Evolutionary conservation across 495 filamentous ascomycete species (phyloP).

Genomic region (Clavariopsis aquatica): DNA sequence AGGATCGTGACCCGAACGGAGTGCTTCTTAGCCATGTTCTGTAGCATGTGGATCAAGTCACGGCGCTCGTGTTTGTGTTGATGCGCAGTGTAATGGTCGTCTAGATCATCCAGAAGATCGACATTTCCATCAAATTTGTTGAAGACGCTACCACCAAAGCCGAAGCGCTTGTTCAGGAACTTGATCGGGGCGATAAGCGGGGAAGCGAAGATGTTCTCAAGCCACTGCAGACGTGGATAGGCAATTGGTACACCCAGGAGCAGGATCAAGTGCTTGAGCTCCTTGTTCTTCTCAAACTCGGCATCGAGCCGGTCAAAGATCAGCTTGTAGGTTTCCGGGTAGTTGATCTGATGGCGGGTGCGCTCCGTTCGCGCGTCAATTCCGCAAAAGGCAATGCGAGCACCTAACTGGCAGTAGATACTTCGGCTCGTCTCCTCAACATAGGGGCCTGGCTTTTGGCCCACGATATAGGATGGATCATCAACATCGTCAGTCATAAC

Average conservation of each 20-base stretch:
- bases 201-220: constrained; percentile 82
- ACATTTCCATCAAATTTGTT: constrained; percentile 90
- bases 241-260: constrained; percentile 91
- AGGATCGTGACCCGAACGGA: constrained; percentile 82
- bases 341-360: constrained; percentile 88
- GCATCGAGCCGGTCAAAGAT: constrained; percentile 69
- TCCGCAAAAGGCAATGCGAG: constrained; percentile 78
- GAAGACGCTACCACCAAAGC: constrained; percentile 80
- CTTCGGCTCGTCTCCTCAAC: constrained; percentile 77
- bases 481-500: constrained; percentile 60
- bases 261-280: constrained; percentile 80
- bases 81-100: constrained; percentile 91
- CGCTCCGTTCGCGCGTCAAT: constrained; percentile 91
- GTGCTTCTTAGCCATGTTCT: constrained; percentile 68
- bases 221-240: constrained; percentile 90
- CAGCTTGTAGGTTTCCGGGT: constrained; percentile 81
- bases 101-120: constrained; percentile 88
- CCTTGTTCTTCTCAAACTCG: constrained; percentile 62
- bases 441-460: constrained; percentile 72
- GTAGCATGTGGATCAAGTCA: constrained; percentile 69
- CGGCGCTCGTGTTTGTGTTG: constrained; percentile 89
- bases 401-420: constrained; percentile 82
- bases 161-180: constrained; percentile 88
- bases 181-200: constrained; percentile 83
- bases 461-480: constrained; percentile 79